Conservation (phyloP, 2,329 filamentous ascomycete species). For the Alternaria consortialis region DNA sequence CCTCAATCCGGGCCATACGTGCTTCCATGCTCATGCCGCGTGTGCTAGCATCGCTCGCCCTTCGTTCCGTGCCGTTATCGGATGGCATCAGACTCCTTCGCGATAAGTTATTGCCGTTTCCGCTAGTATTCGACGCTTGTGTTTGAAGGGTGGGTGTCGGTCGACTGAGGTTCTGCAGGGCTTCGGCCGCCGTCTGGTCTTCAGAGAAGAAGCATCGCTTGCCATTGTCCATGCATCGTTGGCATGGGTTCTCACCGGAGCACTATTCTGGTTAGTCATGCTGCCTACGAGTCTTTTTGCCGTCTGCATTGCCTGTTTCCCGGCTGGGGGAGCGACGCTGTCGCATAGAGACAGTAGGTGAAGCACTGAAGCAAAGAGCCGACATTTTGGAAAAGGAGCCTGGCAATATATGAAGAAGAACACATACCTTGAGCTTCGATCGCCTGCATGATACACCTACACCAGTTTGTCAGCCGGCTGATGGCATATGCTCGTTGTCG, state of each 20-base stretch:
- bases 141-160: conserved; percentile 35
- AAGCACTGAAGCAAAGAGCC: neutral
- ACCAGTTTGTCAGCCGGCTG: conserved; percentile 21
- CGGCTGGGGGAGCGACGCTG: conserved; percentile 1
- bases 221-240: conserved; percentile 46
- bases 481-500: neutral
- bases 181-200: conserved; percentile 50
- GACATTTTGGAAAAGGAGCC: neutral
- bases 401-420: neutral
- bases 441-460: conserved; percentile 46
- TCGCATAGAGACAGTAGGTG: neutral
- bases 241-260: conserved; percentile 48
- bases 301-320: neutral
- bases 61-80: conserved; percentile 29
- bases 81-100: conserved; percentile 33
- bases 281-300: neutral
- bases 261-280: conserved; percentile 32
- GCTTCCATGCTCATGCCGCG: conserved; percentile 43
- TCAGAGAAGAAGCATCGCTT: conserved; percentile 51
- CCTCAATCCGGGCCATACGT: conserved; percentile 47
- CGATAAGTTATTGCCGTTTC: conserved; percentile 22
- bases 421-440: conserved; percentile 47
- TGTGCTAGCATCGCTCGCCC: conserved; percentile 40
- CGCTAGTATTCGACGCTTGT: conserved; percentile 14
- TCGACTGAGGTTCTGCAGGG: conserved; percentile 49